A percentile compares a stretch with the other conserved stretches of the same genome.
Conservation (phyloP, 352 stramenopile species). For the Globisporangium cylindrosporum region DNA sequence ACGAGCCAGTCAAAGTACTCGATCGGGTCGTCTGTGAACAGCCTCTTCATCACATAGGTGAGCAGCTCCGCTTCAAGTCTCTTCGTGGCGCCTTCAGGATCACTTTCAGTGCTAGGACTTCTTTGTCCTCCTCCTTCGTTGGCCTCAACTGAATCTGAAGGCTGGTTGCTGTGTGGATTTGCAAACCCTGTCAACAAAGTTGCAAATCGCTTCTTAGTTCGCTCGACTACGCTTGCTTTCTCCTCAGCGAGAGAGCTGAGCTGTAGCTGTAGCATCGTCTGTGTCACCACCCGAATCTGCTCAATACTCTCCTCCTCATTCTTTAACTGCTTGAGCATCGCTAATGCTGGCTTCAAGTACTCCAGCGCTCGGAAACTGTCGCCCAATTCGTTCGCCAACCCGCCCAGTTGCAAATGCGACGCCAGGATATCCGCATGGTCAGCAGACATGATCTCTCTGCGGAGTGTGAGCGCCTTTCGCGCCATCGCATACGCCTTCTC, state of each 20-base stretch:
- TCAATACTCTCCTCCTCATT: slow-evolving; percentile 21
- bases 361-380: slow-evolving; percentile 59
- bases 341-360: slow-evolving; percentile 40
- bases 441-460: slow-evolving; percentile 25
- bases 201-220: slow-evolving; percentile 32
- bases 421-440: slow-evolving; percentile 32
- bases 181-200: slow-evolving; percentile 22
- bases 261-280: slow-evolving; percentile 39
- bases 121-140: background rate
- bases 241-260: slow-evolving; percentile 33
- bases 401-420: slow-evolving; percentile 49
- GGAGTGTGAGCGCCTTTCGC: slow-evolving; percentile 32
- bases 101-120: slow-evolving; percentile 2
- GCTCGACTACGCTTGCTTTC: slow-evolving; percentile 37
- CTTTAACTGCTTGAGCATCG: slow-evolving; percentile 25
- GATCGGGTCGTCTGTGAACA: slow-evolving; percentile 39
- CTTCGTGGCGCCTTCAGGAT: background rate
- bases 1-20: slow-evolving; percentile 47
- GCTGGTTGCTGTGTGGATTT: background rate
- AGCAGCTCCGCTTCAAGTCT: slow-evolving; percentile 25
- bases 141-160: background rate
- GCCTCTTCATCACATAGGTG: slow-evolving; percentile 33
- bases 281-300: slow-evolving; percentile 37
- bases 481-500: slow-evolving; percentile 48
- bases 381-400: slow-evolving; percentile 32